Conservation (phyloP, 495 filamentous ascomycete genomes). For the Aspergillus baeticus region DNA sequence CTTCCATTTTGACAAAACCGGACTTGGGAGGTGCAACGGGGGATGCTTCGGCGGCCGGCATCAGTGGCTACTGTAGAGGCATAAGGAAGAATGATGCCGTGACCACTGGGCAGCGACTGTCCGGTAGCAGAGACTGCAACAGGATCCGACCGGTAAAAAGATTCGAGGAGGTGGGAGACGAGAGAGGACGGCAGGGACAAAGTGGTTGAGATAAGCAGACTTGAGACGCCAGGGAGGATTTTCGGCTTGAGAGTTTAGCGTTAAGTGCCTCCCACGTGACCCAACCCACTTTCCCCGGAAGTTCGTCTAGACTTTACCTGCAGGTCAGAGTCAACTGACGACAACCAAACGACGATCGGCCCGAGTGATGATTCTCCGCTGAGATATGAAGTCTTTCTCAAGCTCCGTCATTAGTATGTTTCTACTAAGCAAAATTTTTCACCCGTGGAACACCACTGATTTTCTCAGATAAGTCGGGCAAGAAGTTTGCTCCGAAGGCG, state of each 20-base stretch:
- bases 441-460: not conserved
- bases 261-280: slow-evolving; percentile 41
- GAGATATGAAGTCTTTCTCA: slow-evolving; percentile 51
- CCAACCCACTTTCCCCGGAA: slow-evolving; percentile 30
- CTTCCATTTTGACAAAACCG: slow-evolving; percentile 89
- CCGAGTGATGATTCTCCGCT: slow-evolving; percentile 24
- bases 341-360: slow-evolving; percentile 10
- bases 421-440: not conserved
- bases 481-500: slow-evolving; percentile 55
- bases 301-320: slow-evolving; percentile 17
- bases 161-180: slow-evolving; percentile 25
- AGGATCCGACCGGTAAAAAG: slow-evolving; percentile 25
- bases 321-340: slow-evolving; percentile 3
- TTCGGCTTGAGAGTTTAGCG: slow-evolving; percentile 38
- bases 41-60: slow-evolving; percentile 74
- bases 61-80: slow-evolving; percentile 57
- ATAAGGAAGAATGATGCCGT: slow-evolving; percentile 32
- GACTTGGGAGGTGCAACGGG: slow-evolving; percentile 67
- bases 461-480: slow-evolving; percentile 50
- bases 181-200: slow-evolving; percentile 23
- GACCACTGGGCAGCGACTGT: slow-evolving; percentile 42
- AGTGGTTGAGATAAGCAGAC: slow-evolving; percentile 30
- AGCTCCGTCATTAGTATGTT: slow-evolving; percentile 58
- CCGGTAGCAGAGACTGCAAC: slow-evolving; percentile 31
- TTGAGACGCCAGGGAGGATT: slow-evolving; percentile 42